Percentiles rank a stretch among this genome's conserved stretches.
Evolutionary conservation across 805 yeast genomes (phyloP).

Genomic region (Priceomyces medius): DNA sequence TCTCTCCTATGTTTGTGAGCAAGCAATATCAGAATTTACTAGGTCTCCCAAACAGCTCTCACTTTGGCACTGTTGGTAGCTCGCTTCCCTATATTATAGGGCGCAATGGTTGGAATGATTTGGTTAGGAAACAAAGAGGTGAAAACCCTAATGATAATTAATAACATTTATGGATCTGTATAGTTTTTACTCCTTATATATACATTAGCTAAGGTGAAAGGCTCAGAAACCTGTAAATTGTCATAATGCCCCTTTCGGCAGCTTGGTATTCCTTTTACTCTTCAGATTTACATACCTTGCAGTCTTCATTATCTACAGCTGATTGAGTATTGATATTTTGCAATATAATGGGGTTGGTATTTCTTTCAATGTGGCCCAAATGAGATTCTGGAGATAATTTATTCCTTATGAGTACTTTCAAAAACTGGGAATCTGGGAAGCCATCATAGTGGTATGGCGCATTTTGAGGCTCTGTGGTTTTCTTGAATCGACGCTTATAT

Average conservation of each 20-base stretch:
- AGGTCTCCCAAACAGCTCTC: conserved; percentile 50
- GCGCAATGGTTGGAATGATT: conserved; percentile 45
- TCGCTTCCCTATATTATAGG: conserved; percentile 52
- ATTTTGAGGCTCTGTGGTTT: conserved; percentile 26
- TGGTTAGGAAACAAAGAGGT: conserved; percentile 15
- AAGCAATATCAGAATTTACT: conserved; percentile 55
- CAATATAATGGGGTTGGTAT: conserved; percentile 6
- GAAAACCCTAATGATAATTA: not conserved
- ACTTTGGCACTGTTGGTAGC: conserved; percentile 46
- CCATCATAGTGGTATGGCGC: conserved; percentile 53
- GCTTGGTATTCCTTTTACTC: too few relatives aligned
- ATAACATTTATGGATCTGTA: not conserved
- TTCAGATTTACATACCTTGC: conserved; percentile 16
- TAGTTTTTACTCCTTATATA: not conserved
- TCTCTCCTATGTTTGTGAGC: conserved; percentile 53
- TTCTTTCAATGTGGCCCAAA: conserved; percentile 64
- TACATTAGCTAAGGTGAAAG: too few relatives aligned
- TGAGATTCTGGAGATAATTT: conserved; percentile 50
- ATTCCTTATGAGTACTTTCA: conserved; percentile 68
- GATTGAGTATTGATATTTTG: conserved; percentile 1
- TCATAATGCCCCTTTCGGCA: too few relatives aligned
- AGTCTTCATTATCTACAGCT: conserved; percentile 9
- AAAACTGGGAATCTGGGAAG: conserved; percentile 81
- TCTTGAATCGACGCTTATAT: conserved; percentile 57
- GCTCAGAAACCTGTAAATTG: too few relatives aligned